Base-by-base conservation (phyloP, 2,329 filamentous ascomycete species). In the Lachnellula arida region DNA sequence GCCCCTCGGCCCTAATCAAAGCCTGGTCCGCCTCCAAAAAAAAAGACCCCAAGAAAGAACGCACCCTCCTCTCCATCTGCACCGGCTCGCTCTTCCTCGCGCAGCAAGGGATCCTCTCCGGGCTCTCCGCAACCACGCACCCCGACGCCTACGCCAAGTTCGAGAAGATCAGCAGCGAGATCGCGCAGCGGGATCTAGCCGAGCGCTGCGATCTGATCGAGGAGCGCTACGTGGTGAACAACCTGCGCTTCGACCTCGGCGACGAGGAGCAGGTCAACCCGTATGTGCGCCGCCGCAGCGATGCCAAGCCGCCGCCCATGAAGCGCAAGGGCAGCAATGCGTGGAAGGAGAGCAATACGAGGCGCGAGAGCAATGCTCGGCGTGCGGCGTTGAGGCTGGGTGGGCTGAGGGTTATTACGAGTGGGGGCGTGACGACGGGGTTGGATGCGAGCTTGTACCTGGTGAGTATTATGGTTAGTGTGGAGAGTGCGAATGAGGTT, bases 221-320 rank as follows among this genome's bases (percentile, higher is more conserved):
- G 68, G 86, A 89, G 61, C 82, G 89, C 68, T 95, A 94, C 70
- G 89, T 95, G 19, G 90, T 95, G 71, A 95, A 95, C 79, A 94
- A 95, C 74, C 85, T 91, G 57, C 87, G 90, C 65, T 95, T 93
- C 72, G 89, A 94, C 66, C 78, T 94, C 44, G 81, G 79, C 46
- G 84, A 92, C 68, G 84, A 88, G 68, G 88, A 92, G 60, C 86
- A 91, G 73, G 44, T 46, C 23, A 93, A 90, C 73, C 88, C 88
- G 34, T 93, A 93, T 74, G 86, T 94, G 71, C 81, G 88, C 67
- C 85, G 82, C 76, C 89, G 87, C 79, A 82, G 84, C 56, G 86
- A 88, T 63, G 83, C 79, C 49, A 77, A 81, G 62, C 81, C 82
- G 59, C 80, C 82, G 47, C 82, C 82, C 47, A 82, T 78, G 66